These are phyloP conservation scores for Rhizopogon vulgaris DNA, from an alignment of 768 basidiomycete genomes.

Conservation along the genomic window DNA sequence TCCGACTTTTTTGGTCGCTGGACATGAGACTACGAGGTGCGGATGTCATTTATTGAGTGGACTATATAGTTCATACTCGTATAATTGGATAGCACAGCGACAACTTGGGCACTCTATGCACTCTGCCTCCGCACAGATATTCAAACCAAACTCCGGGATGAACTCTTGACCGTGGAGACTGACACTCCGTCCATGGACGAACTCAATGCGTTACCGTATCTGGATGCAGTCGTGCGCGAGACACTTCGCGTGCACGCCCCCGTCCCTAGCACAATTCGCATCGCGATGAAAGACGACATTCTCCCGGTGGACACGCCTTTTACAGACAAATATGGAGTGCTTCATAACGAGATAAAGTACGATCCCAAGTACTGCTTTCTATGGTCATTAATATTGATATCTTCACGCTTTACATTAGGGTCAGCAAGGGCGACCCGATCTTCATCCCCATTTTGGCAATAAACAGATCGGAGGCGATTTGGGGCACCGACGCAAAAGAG, in stretches of 20 bases:
- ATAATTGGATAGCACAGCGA: conserved; percentile 25
- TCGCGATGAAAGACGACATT: conserved; percentile 46
- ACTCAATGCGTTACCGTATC: conserved; percentile 57
- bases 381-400: not conserved
- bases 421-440: conserved; percentile 41
- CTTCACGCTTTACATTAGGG: conserved; percentile 14
- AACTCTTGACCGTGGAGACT: conserved; percentile 44
- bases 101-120: conserved; percentile 55
- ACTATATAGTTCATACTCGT: not conserved
- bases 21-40: conserved; percentile 53
- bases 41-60: not conserved
- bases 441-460: conserved; percentile 46
- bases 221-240: conserved; percentile 63
- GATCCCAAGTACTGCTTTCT: not conserved
- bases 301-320: conserved; percentile 44
- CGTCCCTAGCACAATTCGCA: conserved; percentile 35
- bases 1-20: conserved; percentile 54
- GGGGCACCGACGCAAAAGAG: conserved; percentile 59
- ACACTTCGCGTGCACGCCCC: conserved; percentile 52
- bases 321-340: conserved; percentile 36
- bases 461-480: conserved; percentile 47
- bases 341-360: conserved; percentile 35
- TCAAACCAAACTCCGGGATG: conserved; percentile 53
- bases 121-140: conserved; percentile 41
- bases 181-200: conserved; percentile 67